Conservation (phyloP, 2,329 filamentous ascomycete genomes). For the Phaeosphaeria sp. region DNA sequence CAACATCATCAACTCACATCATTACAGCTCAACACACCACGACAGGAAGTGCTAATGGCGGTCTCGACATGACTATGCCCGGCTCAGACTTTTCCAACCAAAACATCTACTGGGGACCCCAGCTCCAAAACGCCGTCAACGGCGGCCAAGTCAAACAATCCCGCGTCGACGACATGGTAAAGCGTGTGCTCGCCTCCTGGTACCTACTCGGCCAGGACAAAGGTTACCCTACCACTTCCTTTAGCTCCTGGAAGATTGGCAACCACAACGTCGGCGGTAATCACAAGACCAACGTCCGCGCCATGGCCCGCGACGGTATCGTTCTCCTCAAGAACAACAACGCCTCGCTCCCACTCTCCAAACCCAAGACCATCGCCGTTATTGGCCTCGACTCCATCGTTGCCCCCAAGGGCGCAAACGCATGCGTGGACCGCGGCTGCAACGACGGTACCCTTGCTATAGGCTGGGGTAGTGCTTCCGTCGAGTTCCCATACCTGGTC, state of each 20-base stretch:
- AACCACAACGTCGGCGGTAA: conserved; percentile 48
- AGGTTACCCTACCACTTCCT: conserved; percentile 51
- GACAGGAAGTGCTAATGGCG: conserved; percentile 53
- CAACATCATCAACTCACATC: neutral
- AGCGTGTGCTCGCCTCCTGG: conserved; percentile 56
- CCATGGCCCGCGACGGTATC: conserved; percentile 56
- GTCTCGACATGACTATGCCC: conserved; percentile 67
- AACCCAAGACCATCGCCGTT: conserved; percentile 65
- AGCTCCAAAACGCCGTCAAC: conserved; percentile 59
- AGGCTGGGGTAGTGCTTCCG: conserved; percentile 70
- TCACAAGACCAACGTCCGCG: conserved; percentile 49
- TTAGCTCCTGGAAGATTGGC: conserved; percentile 55
- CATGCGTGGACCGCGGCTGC: conserved; percentile 72
- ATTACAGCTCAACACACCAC: conserved; percentile 51
- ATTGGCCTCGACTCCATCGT: conserved; percentile 83
- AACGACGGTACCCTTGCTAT: conserved; percentile 69
- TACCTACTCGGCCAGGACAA: conserved; percentile 58
- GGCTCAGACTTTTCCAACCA: conserved; percentile 43
- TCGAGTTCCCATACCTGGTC: conserved; percentile 53
- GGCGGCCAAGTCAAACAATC: conserved; percentile 52
- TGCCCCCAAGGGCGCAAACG: conserved; percentile 77
- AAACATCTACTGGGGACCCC: conserved; percentile 63
- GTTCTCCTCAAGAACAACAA: conserved; percentile 67
- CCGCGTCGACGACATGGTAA: conserved; percentile 52
- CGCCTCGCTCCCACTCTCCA: conserved; percentile 73